phyloP scores from a whole-genome alignment of 2,329 filamentous ascomycete species.

The Reticulascus tulasneorum region DNA sequence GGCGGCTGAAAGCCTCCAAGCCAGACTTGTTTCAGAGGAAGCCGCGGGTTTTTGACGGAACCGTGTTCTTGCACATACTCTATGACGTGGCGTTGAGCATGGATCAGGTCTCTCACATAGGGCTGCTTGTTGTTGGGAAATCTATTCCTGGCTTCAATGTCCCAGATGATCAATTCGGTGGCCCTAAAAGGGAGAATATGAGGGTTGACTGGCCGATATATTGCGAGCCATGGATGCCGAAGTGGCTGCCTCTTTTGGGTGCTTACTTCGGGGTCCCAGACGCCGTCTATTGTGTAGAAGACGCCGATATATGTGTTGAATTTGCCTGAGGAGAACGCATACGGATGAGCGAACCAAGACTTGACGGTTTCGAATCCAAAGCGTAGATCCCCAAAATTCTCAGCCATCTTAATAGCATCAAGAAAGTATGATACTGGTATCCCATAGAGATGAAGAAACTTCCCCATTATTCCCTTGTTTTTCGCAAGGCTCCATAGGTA shows the following conservation, averaged over 20 bases:
- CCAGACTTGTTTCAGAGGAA: constrained; percentile 41
- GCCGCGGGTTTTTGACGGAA: constrained; percentile 22
- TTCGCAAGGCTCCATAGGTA: no score
- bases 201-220: constrained; percentile 41
- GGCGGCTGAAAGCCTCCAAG: constrained; percentile 31
- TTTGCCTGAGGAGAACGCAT: constrained; percentile 16
- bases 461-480: neutral
- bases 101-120: constrained; percentile 32
- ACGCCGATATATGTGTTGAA: constrained; percentile 39
- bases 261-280: constrained; percentile 25
- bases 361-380: constrained; percentile 24
- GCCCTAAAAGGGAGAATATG: constrained; percentile 24
- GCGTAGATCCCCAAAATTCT: constrained; percentile 24
- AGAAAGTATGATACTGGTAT: constrained; percentile 39
- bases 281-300: constrained; percentile 44
- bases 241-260: constrained; percentile 14
- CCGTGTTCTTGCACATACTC: constrained; percentile 27
- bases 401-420: constrained; percentile 28
- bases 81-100: constrained; percentile 43
- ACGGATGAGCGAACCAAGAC: constrained; percentile 30
- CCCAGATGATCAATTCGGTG: constrained; percentile 54
- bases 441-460: constrained; percentile 26
- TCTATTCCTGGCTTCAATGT: constrained; percentile 28
- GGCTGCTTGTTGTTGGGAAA: constrained; percentile 15
- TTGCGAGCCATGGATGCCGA: constrained; percentile 48